Evolutionary conservation across 2,329 filamentous ascomycete genomes (phyloP), one percentile per base, ranked within the genome.

Genomic region (Catunica adiposa): DNA sequence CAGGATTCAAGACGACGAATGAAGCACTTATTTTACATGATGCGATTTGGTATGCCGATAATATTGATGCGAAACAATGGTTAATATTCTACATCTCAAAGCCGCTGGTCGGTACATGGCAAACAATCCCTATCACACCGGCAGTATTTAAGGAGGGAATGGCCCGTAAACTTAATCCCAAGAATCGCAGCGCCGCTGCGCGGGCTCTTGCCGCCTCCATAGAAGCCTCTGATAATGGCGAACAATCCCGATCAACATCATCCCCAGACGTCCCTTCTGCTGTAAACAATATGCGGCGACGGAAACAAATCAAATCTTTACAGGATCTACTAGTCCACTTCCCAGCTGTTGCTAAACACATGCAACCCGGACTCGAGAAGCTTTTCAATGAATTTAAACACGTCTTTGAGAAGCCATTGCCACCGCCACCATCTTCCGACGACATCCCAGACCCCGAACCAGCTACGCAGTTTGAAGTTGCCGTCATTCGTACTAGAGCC

Each of bases 61-160:
- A 80, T n/a, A 78, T 86, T 63, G 90, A 97, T 63, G 83, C 87
- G 14, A 84, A 89, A 62, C 87, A 89, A 76, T 98, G 92, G 89
- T 80, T 98, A 46, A 77, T 98, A 59, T 97, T 97, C 75, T 96
- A 89, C 68, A 94, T 98, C 60, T 92, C 90, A 25, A 83, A 80
- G 53, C 92, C 92, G 1, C 72, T 98, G 53, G 78, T 96, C 20
- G 92, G 92, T 23, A 77, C 78, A 1, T 89, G 84, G 73, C 89
- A 95, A 64, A 78, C 88, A 53, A 75, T 80, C 53, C 83, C 80
- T 60, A 82, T 90, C 52, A 68, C 77, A 3, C 82, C 84, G 2
- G 88, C 89, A 1, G 61, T 78, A 7, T 69, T 83, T 61, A 73
- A 68, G 61, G 72, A 67, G 57, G 70, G 66, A n/a, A 67, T 68